A percentile compares a stretch with the other conserved stretches of the same genome.
Evolutionary conservation across 805 yeast species (phyloP).

Genomic region (Sugiyamaella lignohabitans): DNA sequence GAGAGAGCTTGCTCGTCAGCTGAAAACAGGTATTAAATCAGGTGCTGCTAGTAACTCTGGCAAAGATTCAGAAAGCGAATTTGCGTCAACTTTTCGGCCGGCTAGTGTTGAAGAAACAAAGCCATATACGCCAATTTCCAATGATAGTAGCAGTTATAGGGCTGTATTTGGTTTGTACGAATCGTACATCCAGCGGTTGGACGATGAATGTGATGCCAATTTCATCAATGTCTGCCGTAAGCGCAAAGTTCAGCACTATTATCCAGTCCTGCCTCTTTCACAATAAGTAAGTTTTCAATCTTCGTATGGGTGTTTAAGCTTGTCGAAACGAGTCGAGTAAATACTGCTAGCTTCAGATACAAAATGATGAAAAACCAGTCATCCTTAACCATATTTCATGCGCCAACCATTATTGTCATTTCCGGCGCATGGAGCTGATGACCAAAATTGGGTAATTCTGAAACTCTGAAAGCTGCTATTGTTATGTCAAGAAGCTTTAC

Average conservation of each 20-base stretch:
- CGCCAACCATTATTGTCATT: constrained; percentile 9
- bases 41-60: no score
- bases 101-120: constrained; percentile 12
- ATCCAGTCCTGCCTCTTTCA: constrained; percentile 17
- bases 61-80: neutral
- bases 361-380: constrained; percentile 13
- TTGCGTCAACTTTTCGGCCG: neutral
- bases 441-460: constrained; percentile 15
- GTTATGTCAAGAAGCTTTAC: neutral
- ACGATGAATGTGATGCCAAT: constrained; percentile 6
- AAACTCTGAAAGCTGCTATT: constrained; percentile 2
- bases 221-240: constrained; percentile 4
- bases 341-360: no score
- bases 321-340: no score
- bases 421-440: constrained; percentile 7
- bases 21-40: no score
- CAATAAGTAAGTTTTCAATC: neutral
- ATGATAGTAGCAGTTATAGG: constrained; percentile 2
- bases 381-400: constrained; percentile 16
- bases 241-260: constrained; percentile 10
- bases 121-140: constrained; percentile 7
- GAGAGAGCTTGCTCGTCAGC: neutral
- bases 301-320: neutral
- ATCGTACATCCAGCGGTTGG: constrained; percentile 8
- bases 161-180: constrained; percentile 12